Conservation (phyloP, 441 rosid genomes). For the Euphorbia corollata region DNA sequence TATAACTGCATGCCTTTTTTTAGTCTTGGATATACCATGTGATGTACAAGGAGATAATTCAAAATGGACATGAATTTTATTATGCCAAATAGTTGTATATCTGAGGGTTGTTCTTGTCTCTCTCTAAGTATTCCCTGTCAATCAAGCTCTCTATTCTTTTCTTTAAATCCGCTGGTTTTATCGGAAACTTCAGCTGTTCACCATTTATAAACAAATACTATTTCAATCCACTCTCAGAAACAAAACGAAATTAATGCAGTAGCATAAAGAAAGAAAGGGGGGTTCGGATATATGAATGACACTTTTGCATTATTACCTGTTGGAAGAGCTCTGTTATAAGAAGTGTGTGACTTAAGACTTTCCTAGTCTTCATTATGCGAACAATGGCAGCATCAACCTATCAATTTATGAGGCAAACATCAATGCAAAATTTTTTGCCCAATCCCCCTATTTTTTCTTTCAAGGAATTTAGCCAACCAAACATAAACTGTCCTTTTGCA, state of each 20-base stretch:
- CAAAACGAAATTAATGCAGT: too few relatives aligned
- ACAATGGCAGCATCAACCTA: slow-evolving; percentile 99
- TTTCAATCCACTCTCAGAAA: background rate
- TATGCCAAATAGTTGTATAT: slow-evolving; percentile 91
- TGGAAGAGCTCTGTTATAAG: slow-evolving; percentile 97
- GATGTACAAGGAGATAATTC: slow-evolving; percentile 20
- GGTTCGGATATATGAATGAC: too few relatives aligned
- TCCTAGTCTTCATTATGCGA: slow-evolving; percentile 96
- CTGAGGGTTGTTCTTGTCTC: slow-evolving; percentile 97
- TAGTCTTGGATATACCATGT: background rate
- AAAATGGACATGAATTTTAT: background rate
- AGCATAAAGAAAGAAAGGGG: too few relatives aligned
- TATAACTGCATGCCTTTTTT: slow-evolving; percentile 2
- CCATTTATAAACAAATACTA: slow-evolving; percentile 10
- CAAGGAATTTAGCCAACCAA: too few relatives aligned
- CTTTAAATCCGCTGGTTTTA: slow-evolving; percentile 96
- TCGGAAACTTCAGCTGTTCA: slow-evolving; percentile 90
- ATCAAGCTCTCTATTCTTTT: slow-evolving; percentile 97
- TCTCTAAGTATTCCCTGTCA: slow-evolving; percentile 94
- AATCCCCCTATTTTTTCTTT: too few relatives aligned
- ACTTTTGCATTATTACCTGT: slow-evolving; percentile 57
- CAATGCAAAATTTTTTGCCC: too few relatives aligned
- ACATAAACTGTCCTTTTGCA: too few relatives aligned
- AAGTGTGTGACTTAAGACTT: slow-evolving; percentile 94
- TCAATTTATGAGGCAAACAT: slow-evolving; percentile 11